Base-by-base conservation (phyloP, 1,139 yeast species). In the Debaryomyces robertsiae region DNA sequence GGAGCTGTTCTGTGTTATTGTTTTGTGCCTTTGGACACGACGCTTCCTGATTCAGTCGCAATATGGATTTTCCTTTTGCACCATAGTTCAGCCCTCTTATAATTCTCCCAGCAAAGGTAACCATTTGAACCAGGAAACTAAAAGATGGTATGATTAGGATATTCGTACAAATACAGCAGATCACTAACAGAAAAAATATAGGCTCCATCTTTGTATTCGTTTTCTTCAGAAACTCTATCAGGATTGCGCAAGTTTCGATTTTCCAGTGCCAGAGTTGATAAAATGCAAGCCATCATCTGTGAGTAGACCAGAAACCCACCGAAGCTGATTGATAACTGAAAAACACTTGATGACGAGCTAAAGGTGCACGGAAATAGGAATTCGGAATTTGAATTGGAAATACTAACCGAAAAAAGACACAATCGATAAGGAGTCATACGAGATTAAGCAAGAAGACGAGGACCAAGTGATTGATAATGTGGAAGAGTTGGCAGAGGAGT, bases 181-280 rank as follows among this genome's bases (percentile, higher is more conserved):
- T 19, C 22, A 7, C 22, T 19, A 19, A 19, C 22, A 19, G 7
- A n/a, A 19, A 19, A 17, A 24, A n/a, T 25, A 6, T 42, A 64
- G 60, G 58, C 79, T 55, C 59, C 79, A 30, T 66, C 79, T 3
- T 65, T 89, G 43, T 86, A 87, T 57, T 63, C 81, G 1, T 75
- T 87, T 47, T 72, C 88, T n/a, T 71, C 82, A 9, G 84, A 78
- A 25, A 85, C 95, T 0, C 68, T 77, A 42, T 63, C 77, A 14
- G 72, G 62, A 13, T 76, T 89, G 39, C 81, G 80, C 48, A 87
- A 85, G 61, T 86, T 86, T 60, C 75, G 94, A 45, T 80, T 82
- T 52, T 69, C 80, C 27, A 82, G 89, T 47, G 82, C 90, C 9
- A 74, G 95, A 55, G 75, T 84, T 4, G 70, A 73, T 27, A 60